phyloP scores from a whole-genome alignment of 2,329 filamentous ascomycete species.

The Seiridium cupressi region DNA sequence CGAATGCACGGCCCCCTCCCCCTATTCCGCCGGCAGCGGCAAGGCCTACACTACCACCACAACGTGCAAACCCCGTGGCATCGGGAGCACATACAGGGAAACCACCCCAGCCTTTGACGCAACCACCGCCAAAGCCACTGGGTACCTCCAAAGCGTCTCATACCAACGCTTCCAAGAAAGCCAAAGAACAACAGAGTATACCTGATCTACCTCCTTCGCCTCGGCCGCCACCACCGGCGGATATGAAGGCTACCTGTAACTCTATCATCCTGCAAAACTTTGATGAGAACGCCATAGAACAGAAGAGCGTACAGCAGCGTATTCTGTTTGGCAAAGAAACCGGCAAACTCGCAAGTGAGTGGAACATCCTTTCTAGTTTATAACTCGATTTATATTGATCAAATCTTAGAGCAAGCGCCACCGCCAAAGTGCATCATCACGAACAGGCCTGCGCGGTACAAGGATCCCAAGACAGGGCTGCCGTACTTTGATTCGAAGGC shows the following conservation, averaged over 20 bases:
- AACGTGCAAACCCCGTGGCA: constrained; percentile 9
- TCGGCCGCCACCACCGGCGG: constrained; percentile 30
- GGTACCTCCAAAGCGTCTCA: constrained; percentile 17
- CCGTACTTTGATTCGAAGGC: constrained; percentile 77
- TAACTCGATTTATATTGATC: constrained; percentile 14
- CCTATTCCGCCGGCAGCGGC: constrained; percentile 9
- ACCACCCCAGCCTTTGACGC: constrained; percentile 14
- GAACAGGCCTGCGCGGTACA: constrained; percentile 75
- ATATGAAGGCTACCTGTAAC: constrained; percentile 54
- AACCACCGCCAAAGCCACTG: constrained; percentile 14
- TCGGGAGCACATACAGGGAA: background rate
- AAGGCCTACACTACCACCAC: constrained; percentile 8
- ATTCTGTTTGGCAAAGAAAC: constrained; percentile 60
- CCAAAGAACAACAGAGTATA: constrained; percentile 20
- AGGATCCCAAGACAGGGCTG: constrained; percentile 80
- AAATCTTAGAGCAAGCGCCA: constrained; percentile 44
- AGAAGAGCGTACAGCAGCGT: constrained; percentile 56
- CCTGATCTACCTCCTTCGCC: constrained; percentile 23
- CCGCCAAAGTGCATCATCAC: constrained; percentile 75
- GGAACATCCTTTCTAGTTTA: too few relatives aligned
- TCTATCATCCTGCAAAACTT: constrained; percentile 62
- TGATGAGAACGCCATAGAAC: constrained; percentile 53
- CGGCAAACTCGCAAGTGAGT: constrained; percentile 53
- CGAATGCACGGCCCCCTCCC: constrained; percentile 19
- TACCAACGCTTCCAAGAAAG: constrained; percentile 20